These are phyloP conservation scores for Termitomyces sp. DNA, from an alignment of 768 basidiomycete species.

Conservation along the genomic window DNA sequence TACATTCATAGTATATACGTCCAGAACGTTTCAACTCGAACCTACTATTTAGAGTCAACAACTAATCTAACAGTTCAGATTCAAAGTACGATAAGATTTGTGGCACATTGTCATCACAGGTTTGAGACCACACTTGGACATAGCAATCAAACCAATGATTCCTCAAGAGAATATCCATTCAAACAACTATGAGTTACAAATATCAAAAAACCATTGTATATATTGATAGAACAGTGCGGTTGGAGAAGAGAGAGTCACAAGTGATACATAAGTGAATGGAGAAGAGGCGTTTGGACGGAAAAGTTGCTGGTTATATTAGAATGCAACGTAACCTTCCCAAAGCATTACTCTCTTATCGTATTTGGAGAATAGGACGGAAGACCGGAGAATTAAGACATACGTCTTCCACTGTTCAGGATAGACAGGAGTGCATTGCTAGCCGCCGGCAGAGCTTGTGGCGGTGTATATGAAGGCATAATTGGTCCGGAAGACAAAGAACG, in stretches of 20 bases:
- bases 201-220: neutral
- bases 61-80: too few relatives aligned
- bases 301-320: neutral
- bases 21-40: too few relatives aligned
- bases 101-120: too few relatives aligned
- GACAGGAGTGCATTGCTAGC: constrained; percentile 13
- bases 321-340: neutral
- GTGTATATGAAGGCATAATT: neutral
- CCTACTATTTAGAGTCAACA: too few relatives aligned
- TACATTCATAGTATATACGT: too few relatives aligned
- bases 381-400: constrained; percentile 3
- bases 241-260: neutral
- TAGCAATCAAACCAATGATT: too few relatives aligned
- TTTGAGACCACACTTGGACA: too few relatives aligned
- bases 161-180: too few relatives aligned
- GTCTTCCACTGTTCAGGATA: constrained; percentile 13
- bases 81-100: too few relatives aligned
- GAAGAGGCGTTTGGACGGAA: neutral
- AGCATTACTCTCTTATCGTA: neutral
- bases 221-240: neutral
- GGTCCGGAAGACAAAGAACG: neutral
- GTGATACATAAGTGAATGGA: neutral
- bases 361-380: constrained; percentile 2
- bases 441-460: constrained; percentile 1
- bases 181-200: neutral